These are phyloP conservation scores for Thelonectria blattea DNA, from an alignment of 2,329 filamentous ascomycete genomes.

Conservation along the genomic window DNA sequence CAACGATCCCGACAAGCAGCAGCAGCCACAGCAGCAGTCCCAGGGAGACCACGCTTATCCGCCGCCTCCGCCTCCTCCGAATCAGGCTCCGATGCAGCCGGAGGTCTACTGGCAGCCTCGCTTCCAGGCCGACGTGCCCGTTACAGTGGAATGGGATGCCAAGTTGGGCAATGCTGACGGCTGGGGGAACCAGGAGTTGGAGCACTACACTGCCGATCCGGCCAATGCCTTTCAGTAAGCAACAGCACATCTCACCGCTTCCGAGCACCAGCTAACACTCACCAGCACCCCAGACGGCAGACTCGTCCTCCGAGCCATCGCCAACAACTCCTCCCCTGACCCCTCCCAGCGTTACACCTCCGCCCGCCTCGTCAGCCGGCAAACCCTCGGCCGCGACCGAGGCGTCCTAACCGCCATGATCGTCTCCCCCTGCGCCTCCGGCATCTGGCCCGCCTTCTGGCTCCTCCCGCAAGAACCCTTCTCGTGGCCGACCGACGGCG, in stretches of 20 bases:
- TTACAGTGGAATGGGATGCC: slow-evolving; percentile 59
- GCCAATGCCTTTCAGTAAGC: slow-evolving; percentile 59
- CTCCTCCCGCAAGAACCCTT: slow-evolving; percentile 64
- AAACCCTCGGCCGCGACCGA: slow-evolving; percentile 56
- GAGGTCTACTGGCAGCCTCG: slow-evolving; percentile 58
- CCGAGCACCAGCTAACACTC: not conserved
- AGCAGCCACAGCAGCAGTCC: slow-evolving; percentile 11
- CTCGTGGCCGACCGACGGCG: slow-evolving; percentile 63
- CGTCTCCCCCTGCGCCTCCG: slow-evolving; percentile 57
- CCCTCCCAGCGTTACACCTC: slow-evolving; percentile 56
- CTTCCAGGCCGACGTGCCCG: slow-evolving; percentile 53
- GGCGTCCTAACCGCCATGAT: slow-evolving; percentile 60
- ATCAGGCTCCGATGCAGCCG: slow-evolving; percentile 21
- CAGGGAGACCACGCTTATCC: slow-evolving; percentile 31
- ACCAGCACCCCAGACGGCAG: slow-evolving; percentile 53
- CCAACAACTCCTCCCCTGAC: slow-evolving; percentile 41
- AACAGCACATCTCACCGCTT: accelerated
- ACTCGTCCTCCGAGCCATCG: slow-evolving; percentile 60
- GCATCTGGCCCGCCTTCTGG: slow-evolving; percentile 69
- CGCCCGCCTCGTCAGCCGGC: slow-evolving; percentile 60
- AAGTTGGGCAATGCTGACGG: slow-evolving; percentile 62
- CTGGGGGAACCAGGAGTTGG: slow-evolving; percentile 67
- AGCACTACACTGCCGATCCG: slow-evolving; percentile 59
- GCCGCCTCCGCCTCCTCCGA: slow-evolving; percentile 27
- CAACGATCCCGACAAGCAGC: slow-evolving; percentile 32